Percentiles rank a stretch among this genome's conserved stretches.
phyloP scores from a whole-genome alignment of 108 stramenopile genomes.

The Phaeodactylum tricornutum region DNA sequence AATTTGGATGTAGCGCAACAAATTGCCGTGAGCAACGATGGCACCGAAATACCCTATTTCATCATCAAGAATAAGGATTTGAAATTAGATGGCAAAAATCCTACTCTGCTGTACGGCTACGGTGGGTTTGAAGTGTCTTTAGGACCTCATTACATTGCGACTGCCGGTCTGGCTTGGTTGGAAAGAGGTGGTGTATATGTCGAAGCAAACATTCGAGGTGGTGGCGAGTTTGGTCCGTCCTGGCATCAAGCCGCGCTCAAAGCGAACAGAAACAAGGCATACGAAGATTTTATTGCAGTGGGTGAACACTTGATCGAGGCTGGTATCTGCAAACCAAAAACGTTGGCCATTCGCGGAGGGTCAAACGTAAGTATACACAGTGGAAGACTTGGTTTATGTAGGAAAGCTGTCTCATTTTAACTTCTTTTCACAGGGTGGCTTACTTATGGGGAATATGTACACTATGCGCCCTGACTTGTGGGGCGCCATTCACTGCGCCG shows the following conservation, averaged over 20 bases:
- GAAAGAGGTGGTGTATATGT: constrained; percentile 89
- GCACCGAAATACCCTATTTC: constrained; percentile 81
- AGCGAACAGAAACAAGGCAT: constrained; percentile 79
- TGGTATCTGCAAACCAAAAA: constrained; percentile 66
- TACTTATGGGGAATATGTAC: constrained; percentile 87
- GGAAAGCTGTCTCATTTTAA: too few relatives aligned
- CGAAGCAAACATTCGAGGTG: constrained; percentile 95
- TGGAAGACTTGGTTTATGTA: too few relatives aligned
- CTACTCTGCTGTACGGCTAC: constrained; percentile 67
- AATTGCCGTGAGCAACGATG: constrained; percentile 71
- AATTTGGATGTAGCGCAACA: constrained; percentile 21
- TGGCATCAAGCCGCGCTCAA: constrained; percentile 91
- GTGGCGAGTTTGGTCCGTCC: constrained; percentile 84
- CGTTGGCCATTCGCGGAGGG: constrained; percentile 89
- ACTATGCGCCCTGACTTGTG: constrained; percentile 88
- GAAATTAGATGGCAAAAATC: constrained; percentile 44
- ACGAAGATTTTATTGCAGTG: constrained; percentile 94
- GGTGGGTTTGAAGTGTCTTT: constrained; percentile 95
- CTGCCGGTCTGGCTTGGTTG: constrained; percentile 75
- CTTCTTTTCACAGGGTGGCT: constrained; percentile 33
- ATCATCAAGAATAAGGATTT: constrained; percentile 44
- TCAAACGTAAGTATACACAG: constrained; percentile 83
- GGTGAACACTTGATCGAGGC: constrained; percentile 69
- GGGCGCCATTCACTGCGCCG: constrained; percentile 90
- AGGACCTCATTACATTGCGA: constrained; percentile 75